Evolutionary conservation across 139 green algal species (phyloP).

Genomic region (Volvox reticuliferus): DNA sequence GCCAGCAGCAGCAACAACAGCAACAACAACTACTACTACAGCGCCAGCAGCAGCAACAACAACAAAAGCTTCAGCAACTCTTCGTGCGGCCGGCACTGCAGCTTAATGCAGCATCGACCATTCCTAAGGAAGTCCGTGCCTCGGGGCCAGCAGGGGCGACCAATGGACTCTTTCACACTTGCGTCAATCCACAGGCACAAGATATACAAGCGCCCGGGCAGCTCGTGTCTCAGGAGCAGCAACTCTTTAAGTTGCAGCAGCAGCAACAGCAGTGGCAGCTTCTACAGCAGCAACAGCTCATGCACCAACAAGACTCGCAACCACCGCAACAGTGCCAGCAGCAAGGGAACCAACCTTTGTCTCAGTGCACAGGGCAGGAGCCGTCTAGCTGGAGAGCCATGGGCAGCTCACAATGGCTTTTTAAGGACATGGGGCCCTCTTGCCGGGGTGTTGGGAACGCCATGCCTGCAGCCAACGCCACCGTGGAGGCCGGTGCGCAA

Average conservation of each 20-base stretch:
- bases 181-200: neutral
- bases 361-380: too few relatives aligned
- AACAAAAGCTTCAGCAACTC: neutral
- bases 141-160: neutral
- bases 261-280: neutral
- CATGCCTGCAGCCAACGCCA: neutral
- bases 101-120: neutral
- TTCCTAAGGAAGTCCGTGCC: neutral
- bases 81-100: neutral
- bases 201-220: neutral
- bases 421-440: neutral
- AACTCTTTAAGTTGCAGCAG: neutral
- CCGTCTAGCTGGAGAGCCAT: too few relatives aligned
- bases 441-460: neutral
- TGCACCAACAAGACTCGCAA: neutral
- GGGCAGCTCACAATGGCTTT: neutral
- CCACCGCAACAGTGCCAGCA: neutral
- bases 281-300: neutral
- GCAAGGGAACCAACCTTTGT: neutral
- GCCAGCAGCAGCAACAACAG: slow-evolving; percentile 7
- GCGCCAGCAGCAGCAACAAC: neutral
- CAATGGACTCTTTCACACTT: neutral
- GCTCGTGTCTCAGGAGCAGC: neutral
- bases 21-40: neutral
- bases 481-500: neutral